Percentiles rank a stretch among this genome's conserved stretches.
Evolutionary conservation across 2,329 filamentous ascomycete species (phyloP).

Genomic region (Beauveria bassiana): DNA sequence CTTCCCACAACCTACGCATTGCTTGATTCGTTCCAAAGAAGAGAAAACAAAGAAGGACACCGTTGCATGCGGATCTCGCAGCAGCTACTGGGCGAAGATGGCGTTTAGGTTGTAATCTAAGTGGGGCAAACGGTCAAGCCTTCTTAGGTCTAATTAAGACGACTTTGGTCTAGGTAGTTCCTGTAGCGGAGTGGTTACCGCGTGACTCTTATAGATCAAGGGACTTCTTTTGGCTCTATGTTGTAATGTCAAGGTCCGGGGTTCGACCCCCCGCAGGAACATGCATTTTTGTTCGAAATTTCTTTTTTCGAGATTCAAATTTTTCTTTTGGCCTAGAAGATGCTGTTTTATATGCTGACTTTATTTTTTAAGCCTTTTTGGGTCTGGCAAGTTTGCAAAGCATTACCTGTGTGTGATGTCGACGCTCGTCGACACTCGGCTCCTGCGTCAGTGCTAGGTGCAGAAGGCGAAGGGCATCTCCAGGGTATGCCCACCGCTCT

Average conservation of each 20-base stretch:
- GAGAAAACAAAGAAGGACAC: not conserved
- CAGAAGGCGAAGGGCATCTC: not conserved
- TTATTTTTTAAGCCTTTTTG: not conserved
- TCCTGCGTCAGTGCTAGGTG: not conserved
- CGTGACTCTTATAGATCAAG: constrained; percentile 22
- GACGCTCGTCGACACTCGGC: not conserved
- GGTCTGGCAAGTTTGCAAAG: not conserved
- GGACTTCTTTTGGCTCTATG: constrained; percentile 16
- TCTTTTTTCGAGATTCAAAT: not conserved
- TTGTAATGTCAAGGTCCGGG: constrained; percentile 21
- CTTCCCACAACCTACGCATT: not conserved
- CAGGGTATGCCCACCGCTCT: not conserved
- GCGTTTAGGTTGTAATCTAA: constrained; percentile 6
- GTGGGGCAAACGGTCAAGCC: not conserved
- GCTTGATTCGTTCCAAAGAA: not conserved
- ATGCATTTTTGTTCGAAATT: constrained; percentile 1
- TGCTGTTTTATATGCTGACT: not conserved
- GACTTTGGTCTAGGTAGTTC: constrained; percentile 13
- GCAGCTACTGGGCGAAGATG: not conserved
- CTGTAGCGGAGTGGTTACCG: constrained; percentile 24
- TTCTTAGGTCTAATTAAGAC: constrained; percentile 7
- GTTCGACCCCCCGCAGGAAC: constrained; percentile 23
- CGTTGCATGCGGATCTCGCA: constrained; percentile 6
- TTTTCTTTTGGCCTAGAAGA: not conserved
- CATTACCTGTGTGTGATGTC: not conserved